phyloP scores from a whole-genome alignment of 257 asterid species.

The Plectranthus barbatus region DNA sequence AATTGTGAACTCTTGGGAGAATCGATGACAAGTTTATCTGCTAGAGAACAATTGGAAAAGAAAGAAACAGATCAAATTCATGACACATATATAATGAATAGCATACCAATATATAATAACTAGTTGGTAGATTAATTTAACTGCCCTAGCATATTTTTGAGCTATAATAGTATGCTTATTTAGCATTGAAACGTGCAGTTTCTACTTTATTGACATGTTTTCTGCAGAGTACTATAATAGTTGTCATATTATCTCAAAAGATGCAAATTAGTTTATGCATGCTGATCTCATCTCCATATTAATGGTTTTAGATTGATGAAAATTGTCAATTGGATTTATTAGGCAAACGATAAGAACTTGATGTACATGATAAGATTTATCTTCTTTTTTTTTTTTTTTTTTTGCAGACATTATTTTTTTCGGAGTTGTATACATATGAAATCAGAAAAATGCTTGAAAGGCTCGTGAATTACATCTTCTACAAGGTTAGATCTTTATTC shows the following conservation, averaged over 20 bases:
- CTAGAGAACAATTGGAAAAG: neutral
- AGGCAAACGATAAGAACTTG: neutral
- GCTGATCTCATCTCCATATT: neutral
- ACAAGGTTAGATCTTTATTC: constrained; percentile 53
- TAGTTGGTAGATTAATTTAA: neutral
- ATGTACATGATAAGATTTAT: constrained; percentile 10
- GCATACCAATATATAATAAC: neutral
- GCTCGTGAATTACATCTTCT: constrained; percentile 71
- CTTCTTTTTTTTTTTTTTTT: constrained; percentile 10
- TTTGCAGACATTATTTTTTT: constrained; percentile 78
- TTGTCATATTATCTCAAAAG: neutral
- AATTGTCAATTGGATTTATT: neutral
- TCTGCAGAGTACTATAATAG: neutral
- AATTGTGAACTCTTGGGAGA: too few relatives aligned
- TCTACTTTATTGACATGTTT: neutral
- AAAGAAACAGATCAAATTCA: neutral
- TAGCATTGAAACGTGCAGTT: neutral
- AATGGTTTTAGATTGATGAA: neutral
- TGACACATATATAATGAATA: neutral
- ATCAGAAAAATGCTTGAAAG: constrained; percentile 75
- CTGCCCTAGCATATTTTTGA: constrained; percentile 2
- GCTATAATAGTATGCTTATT: neutral
- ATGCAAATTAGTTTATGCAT: neutral
- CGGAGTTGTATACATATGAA: constrained; percentile 78
- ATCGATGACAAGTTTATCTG: too few relatives aligned